A percentile compares a stretch with the other conserved stretches of the same genome.
These are phyloP conservation scores for Pisolithus marmoratus DNA, from an alignment of 768 basidiomycete genomes.

Conservation along the genomic window DNA sequence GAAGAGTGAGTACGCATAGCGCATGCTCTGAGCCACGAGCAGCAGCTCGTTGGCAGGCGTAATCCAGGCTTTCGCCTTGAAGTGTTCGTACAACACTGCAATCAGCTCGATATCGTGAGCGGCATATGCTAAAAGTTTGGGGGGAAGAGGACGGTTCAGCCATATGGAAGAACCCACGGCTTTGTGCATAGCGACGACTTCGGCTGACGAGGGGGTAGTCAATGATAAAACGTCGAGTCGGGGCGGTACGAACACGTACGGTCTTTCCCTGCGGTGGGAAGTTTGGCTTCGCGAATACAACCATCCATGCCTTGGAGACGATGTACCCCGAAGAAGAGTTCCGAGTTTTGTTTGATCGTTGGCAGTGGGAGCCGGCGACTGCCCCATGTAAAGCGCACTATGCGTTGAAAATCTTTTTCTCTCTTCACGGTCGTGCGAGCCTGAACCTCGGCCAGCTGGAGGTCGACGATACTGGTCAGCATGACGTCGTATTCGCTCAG, in stretches of 20 bases:
- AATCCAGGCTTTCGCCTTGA: slow-evolving; percentile 22
- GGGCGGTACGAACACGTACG: slow-evolving; percentile 17
- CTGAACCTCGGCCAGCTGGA: slow-evolving; percentile 36
- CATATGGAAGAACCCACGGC: slow-evolving; percentile 24
- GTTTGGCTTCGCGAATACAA: slow-evolving; percentile 21
- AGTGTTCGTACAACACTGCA: slow-evolving; percentile 29
- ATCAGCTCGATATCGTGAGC: slow-evolving; percentile 39
- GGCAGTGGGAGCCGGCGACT: slow-evolving; percentile 20
- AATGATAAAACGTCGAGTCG: neutral
- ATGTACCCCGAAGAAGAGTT: slow-evolving; percentile 28
- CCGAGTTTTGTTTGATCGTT: slow-evolving; percentile 19
- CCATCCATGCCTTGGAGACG: slow-evolving; percentile 31
- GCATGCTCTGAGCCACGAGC: slow-evolving; percentile 22
- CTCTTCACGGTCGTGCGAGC: slow-evolving; percentile 21
- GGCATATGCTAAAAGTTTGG: slow-evolving; percentile 35
- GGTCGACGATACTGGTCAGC: slow-evolving; percentile 32
- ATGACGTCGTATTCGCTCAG: slow-evolving; percentile 19
- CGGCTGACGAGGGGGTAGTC: slow-evolving; percentile 17
- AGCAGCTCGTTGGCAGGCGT: slow-evolving; percentile 7
- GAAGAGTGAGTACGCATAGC: slow-evolving; percentile 23
- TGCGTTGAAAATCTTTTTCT: slow-evolving; percentile 22
- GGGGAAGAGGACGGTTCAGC: slow-evolving; percentile 32
- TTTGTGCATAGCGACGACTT: slow-evolving; percentile 34
- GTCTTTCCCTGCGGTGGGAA: slow-evolving; percentile 27
- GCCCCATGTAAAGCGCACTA: slow-evolving; percentile 19